These are phyloP conservation scores for Colletotrichum graminicola DNA, from an alignment of 2,329 filamentous ascomycete genomes.

Conservation along the genomic window DNA sequence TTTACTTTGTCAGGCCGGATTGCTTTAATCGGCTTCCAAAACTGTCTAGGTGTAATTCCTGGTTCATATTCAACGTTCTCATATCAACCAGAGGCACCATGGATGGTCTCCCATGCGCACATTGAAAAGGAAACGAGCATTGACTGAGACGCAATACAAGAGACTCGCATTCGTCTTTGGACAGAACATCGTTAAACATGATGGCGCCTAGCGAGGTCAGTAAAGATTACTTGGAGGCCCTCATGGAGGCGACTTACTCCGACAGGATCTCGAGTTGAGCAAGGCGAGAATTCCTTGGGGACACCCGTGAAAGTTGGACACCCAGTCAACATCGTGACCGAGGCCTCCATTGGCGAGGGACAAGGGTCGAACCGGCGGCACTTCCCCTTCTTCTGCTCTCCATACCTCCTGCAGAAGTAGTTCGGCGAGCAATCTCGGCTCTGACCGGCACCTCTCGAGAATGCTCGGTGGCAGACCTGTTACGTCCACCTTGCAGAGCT, in stretches of 20 bases:
- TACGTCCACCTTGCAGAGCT: constrained; percentile 59
- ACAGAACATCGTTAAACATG: constrained; percentile 85
- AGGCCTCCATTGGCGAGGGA: not conserved
- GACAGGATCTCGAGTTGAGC: constrained; percentile 80
- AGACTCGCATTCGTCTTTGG: constrained; percentile 65
- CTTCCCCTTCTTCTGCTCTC: constrained; percentile 66
- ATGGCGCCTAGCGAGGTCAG: constrained; percentile 65
- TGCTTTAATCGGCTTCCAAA: constrained; percentile 40
- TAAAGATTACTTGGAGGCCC: constrained; percentile 25
- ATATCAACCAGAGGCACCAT: constrained; percentile 73
- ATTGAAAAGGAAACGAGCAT: constrained; percentile 84
- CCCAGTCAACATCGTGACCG: constrained; percentile 61
- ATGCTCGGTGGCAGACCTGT: constrained; percentile 77
- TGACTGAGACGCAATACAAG: constrained; percentile 69
- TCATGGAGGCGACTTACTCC: constrained; percentile 61
- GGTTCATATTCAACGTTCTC: constrained; percentile 44
- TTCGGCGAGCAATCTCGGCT: constrained; percentile 79
- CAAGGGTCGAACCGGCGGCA: constrained; percentile 9
- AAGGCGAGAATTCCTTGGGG: constrained; percentile 82
- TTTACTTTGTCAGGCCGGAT: not conserved
- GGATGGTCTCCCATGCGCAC: constrained; percentile 81
- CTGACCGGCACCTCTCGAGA: constrained; percentile 77
- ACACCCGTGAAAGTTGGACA: constrained; percentile 74
- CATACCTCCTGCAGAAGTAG: constrained; percentile 82
- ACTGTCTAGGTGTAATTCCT: not conserved